Percentiles rank a stretch among this genome's conserved stretches.
Conservation (phyloP, 768 basidiomycete species). For the Naganishia onofrii region DNA sequence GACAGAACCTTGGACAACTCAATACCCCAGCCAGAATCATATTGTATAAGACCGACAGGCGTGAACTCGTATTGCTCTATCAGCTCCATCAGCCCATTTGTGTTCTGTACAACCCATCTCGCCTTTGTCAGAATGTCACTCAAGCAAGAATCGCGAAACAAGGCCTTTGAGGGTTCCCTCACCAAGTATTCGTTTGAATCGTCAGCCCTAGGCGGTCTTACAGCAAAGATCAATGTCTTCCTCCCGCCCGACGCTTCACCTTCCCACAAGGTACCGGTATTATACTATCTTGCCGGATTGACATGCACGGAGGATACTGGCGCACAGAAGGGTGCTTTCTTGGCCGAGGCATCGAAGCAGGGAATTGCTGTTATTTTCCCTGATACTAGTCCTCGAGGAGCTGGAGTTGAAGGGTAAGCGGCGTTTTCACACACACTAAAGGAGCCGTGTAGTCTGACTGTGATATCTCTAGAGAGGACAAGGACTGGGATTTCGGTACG, state of each 20-base stretch:
- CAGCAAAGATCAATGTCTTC: conserved; percentile 82
- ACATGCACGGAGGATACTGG: conserved; percentile 92
- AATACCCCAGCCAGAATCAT: not conserved
- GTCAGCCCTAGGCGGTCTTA: conserved; percentile 50
- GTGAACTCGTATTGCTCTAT: not conserved
- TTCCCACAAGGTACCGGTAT: conserved; percentile 61
- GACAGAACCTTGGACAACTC: not conserved
- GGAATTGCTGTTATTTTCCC: conserved; percentile 90
- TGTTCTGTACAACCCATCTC: not conserved
- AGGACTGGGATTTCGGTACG: conserved; percentile 84
- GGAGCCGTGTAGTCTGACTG: not conserved
- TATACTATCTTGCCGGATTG: conserved; percentile 63
- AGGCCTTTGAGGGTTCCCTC: conserved; percentile 74
- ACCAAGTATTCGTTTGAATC: conserved; percentile 63
- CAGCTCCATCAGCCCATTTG: no score
- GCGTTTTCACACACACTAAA: conserved; percentile 39
- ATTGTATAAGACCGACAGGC: not conserved
- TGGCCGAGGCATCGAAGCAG: conserved; percentile 77
- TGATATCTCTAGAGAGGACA: conserved; percentile 41
- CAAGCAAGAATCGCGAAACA: conserved; percentile 71
- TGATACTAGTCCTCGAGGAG: conserved; percentile 92
- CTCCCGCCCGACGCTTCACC: conserved; percentile 66
- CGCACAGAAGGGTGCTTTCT: conserved; percentile 88
- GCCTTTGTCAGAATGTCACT: conserved; percentile 52
- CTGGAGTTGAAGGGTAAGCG: conserved; percentile 76